Conservation (phyloP, 768 basidiomycete species). For the Lyophyllum shimeji region DNA sequence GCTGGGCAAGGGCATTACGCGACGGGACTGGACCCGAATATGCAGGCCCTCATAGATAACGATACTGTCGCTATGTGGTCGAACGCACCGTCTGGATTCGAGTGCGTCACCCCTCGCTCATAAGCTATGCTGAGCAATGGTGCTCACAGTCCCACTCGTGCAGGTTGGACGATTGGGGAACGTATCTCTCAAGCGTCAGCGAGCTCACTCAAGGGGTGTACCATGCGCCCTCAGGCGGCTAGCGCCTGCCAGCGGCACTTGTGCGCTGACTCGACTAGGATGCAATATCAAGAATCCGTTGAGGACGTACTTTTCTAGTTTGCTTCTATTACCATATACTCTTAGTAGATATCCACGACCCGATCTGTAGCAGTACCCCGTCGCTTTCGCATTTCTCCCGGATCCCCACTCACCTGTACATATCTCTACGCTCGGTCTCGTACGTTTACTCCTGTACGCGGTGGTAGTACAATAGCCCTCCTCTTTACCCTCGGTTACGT, state of each 20-base stretch:
- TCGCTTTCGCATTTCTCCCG: neutral
- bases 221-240: neutral
- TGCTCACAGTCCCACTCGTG: neutral
- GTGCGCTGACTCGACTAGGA: neutral
- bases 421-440: too few species aligned
- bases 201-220: constrained; percentile 32
- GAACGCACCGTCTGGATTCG: constrained; percentile 61
- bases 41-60: constrained; percentile 35
- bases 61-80: constrained; percentile 71
- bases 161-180: constrained; percentile 47
- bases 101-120: constrained; percentile 42
- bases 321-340: neutral
- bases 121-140: neutral
- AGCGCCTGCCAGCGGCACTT: neutral
- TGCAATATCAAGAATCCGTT: neutral
- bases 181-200: constrained; percentile 41
- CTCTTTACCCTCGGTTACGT: neutral
- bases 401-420: neutral
- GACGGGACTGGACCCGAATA: constrained; percentile 1
- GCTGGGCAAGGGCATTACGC: neutral
- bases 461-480: too few species aligned
- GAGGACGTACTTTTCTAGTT: neutral
- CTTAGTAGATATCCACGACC: neutral
- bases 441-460: too few species aligned
- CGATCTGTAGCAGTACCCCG: constrained; percentile 8